Evolutionary conservation across 306 rosid genomes (phyloP).

Genomic region (Aeschynomene evenia): DNA sequence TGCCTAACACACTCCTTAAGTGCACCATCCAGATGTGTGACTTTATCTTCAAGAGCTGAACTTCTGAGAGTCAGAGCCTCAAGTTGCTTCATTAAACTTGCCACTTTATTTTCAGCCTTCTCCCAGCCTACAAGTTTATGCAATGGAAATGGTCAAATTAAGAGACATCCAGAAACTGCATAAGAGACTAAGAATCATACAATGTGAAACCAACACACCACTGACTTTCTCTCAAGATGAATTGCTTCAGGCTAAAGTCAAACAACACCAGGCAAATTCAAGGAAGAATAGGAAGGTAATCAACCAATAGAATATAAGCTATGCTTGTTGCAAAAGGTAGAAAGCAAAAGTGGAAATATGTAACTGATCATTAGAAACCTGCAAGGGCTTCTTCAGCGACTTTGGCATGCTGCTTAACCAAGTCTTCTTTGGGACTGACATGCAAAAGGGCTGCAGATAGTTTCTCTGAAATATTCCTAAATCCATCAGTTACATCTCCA

Average conservation of each 20-base stretch:
- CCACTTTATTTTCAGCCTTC: conserved; percentile 73
- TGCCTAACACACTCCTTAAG: conserved; percentile 82
- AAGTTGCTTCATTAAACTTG: conserved; percentile 54
- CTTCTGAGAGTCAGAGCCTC: conserved; percentile 55
- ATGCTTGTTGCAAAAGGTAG: neutral
- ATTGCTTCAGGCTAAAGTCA: neutral
- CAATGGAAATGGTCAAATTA: neutral
- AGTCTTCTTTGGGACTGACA: conserved; percentile 76
- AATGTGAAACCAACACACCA: too few species aligned
- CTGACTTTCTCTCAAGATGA: too few species aligned
- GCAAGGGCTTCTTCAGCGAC: conserved; percentile 93
- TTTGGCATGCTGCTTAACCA: conserved; percentile 79
- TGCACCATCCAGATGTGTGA: conserved; percentile 76
- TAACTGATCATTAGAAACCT: conserved; percentile 36
- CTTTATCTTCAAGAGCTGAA: conserved; percentile 57
- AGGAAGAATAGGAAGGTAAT: neutral
- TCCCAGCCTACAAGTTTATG: conserved; percentile 66
- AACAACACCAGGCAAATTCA: neutral
- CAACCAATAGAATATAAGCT: neutral
- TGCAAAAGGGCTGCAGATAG: conserved; percentile 76
- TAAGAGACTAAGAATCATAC: neutral
- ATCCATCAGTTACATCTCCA: conserved; percentile 39
- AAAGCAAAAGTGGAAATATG: neutral
- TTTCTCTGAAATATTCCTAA: conserved; percentile 54
- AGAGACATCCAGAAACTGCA: neutral